Percentiles rank a stretch among this genome's conserved stretches.
phyloP scores from a whole-genome alignment of 2,329 filamentous ascomycete genomes.

The Ophiostoma ulmi region DNA sequence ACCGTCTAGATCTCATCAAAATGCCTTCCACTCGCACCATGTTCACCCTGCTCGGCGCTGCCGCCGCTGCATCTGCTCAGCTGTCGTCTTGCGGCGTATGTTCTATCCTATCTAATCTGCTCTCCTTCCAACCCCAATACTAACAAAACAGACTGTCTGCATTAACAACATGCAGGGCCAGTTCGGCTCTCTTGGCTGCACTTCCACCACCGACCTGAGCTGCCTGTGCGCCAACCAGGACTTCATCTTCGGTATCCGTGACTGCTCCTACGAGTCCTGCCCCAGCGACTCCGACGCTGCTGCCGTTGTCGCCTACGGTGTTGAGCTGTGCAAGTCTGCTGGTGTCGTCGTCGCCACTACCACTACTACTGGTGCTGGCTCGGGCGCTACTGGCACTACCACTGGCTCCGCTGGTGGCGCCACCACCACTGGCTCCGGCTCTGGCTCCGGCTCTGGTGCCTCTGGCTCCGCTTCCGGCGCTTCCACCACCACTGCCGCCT shows the following conservation, averaged over 20 bases:
- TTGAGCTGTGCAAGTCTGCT: conserved; percentile 37
- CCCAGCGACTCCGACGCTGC: conserved; percentile 33
- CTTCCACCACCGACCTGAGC: conserved; percentile 34
- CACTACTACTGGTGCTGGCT: conserved; percentile 26
- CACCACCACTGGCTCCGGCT: conserved; percentile 27
- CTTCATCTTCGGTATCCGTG: conserved; percentile 48
- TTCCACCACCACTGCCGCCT: conserved; percentile 29
- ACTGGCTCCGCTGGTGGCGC: conserved; percentile 25
- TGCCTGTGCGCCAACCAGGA: conserved; percentile 46
- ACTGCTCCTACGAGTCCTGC: conserved; percentile 47
- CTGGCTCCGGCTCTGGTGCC: conserved; percentile 15
- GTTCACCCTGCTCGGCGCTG: conserved; percentile 36
- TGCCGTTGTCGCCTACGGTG: conserved; percentile 38
- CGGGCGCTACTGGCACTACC: not conserved
- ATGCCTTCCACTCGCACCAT: conserved; percentile 35
- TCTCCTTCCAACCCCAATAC: not conserved
- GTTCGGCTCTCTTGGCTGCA: conserved; percentile 44
- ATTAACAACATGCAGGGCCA: conserved; percentile 48
- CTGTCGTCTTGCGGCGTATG: conserved; percentile 50
- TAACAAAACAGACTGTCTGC: conserved; percentile 41
- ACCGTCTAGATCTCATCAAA: conserved; percentile 37
- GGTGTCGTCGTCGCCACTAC: conserved; percentile 37
- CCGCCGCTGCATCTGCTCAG: conserved; percentile 39
- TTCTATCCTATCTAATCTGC: not conserved
- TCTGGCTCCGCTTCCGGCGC: not conserved